Evolutionary conservation across 495 filamentous ascomycete species (phyloP).

Genomic region (Penicillium coffeae): DNA sequence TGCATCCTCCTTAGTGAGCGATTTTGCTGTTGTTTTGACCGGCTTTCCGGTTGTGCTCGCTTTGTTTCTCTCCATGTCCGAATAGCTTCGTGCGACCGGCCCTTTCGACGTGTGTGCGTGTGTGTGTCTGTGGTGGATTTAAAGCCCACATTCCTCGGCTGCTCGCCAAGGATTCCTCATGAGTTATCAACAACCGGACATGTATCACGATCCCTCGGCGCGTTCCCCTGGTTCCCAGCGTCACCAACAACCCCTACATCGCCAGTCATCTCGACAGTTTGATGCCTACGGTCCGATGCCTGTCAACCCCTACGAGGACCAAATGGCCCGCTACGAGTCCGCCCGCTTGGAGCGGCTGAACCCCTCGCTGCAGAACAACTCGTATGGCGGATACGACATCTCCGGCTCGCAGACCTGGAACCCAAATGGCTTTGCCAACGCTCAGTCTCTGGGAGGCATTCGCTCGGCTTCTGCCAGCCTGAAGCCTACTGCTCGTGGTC

Average conservation of each 20-base stretch:
- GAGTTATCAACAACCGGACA: conserved; percentile 60
- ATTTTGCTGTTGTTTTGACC: conserved; percentile 13
- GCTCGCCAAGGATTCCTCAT: conserved; percentile 29
- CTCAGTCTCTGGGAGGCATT: conserved; percentile 50
- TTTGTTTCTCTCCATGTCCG: conserved; percentile 15
- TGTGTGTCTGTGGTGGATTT: conserved; percentile 36
- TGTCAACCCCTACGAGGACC: conserved; percentile 62
- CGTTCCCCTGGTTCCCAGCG: conserved; percentile 60
- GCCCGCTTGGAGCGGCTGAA: conserved; percentile 59
- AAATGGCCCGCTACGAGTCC: conserved; percentile 56
- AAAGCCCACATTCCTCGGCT: conserved; percentile 38
- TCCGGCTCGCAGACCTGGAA: conserved; percentile 67
- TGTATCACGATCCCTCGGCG: conserved; percentile 59
- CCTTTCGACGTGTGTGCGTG: conserved; percentile 3
- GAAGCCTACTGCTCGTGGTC: conserved; percentile 51
- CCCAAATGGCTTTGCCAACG: conserved; percentile 49
- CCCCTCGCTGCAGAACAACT: conserved; percentile 46
- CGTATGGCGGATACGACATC: conserved; percentile 58
- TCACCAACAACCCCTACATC: conserved; percentile 62
- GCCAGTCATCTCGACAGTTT: conserved; percentile 65
- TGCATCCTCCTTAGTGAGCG: conserved; percentile 26
- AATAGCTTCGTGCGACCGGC: conserved; percentile 13
- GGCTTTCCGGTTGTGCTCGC: conserved; percentile 1
- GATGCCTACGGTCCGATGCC: conserved; percentile 61
- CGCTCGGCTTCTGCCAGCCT: conserved; percentile 54